Base-by-base conservation (phyloP, 2,329 filamentous ascomycete species). In the Arthroderma sp. region DNA sequence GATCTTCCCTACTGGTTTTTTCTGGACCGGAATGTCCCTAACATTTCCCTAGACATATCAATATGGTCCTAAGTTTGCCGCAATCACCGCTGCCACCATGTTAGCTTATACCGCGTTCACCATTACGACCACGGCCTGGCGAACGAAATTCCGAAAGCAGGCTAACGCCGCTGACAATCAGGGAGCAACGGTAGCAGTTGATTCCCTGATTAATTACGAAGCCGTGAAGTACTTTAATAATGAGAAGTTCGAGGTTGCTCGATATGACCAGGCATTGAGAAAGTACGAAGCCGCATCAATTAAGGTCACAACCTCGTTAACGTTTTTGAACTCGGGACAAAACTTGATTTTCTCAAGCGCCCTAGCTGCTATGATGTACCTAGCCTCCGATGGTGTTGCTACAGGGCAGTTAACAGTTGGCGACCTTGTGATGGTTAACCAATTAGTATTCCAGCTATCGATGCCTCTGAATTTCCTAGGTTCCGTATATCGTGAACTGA, bases 211-310 rank as follows among this genome's bases (percentile, higher is more conserved):
- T 77, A 98, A 98, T 75, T 98, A 96, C 67, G 93, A 98, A 73
- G 91, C 94, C 13, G 93, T 98, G 68, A 98, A 98, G 74, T 95
- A 97, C 75, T 98, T 97, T 76, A 98, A 98, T 76, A 98, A 98
- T 67, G 94, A 98, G 68, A 88, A 87, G 63, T 97, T 90, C 63
- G 93, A 98, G 74, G 88, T 95, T 44, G 80, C 81, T 33, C 83
- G 93, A 43, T 98, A 98, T 70, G 91, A 97, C 71, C 82, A 85
- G 65, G 90, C 93, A 0, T 77, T 98, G 23, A 80, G 84, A 62
- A 81, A 85, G 59, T 98, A 98, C 70, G 88, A 98, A 70, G 86
- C 86, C 70, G 91, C 90, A 58, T 95, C 90, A 15, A 97, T 98
- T 77, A 97, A 97, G 70, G 88, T 98, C 35, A 89, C 89, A 8